Base-by-base conservation (phyloP, 1,284 basidiomycete genomes). In the Trichosporon ovoides region DNA sequence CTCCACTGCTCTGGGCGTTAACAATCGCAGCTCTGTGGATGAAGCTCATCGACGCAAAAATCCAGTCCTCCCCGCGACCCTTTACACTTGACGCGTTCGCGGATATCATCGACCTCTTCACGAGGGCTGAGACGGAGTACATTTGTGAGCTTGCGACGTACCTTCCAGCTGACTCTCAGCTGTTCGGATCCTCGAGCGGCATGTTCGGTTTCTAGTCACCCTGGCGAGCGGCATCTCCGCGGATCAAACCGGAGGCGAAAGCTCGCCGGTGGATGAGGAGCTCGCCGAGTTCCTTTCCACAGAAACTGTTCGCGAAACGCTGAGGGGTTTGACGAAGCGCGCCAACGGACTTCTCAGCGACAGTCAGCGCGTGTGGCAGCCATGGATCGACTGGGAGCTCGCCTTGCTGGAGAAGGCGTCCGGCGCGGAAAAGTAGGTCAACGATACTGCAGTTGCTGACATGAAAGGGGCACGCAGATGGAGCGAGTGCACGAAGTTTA, bases 51-150 rank as follows among this genome's bases (percentile, higher is more conserved):
- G 66, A 75, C 36, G 52, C 56, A 12, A 55, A 63, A 18, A 50
- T 72, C 35, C 33, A 11, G 6, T n/a, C 50, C 14, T n/a, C 58
- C 11, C 16, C 61, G 10, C 37, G 48, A 20, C 62, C 63, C 1
- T 43, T 70, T 5, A 64, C 54, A n/a, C 55, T 73, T 10, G 81
- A 83, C 50, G 82, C 80, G 13, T 77, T 85, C 20, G 68, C 82
- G 40, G 83, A 85, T 49, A 72, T 89, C 12, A 73, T 89, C 57
- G 81, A 81, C n/a, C 64, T 85, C 48, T 91, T 87, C 69, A 75
- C 80, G 43, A 82, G 80, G 48, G 89, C 90, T 16, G 88, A 90
- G 71, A 77, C 75, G 16, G 90, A 93, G 68, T 92, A 92, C 70
- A 70, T 91, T 31, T 91, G 90, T 92, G 73, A 75, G 88, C 74